Percentiles rank a stretch among this genome's conserved stretches.
Evolutionary conservation across 1,284 basidiomycete genomes (phyloP).

Genomic region (Irpex sp.): DNA sequence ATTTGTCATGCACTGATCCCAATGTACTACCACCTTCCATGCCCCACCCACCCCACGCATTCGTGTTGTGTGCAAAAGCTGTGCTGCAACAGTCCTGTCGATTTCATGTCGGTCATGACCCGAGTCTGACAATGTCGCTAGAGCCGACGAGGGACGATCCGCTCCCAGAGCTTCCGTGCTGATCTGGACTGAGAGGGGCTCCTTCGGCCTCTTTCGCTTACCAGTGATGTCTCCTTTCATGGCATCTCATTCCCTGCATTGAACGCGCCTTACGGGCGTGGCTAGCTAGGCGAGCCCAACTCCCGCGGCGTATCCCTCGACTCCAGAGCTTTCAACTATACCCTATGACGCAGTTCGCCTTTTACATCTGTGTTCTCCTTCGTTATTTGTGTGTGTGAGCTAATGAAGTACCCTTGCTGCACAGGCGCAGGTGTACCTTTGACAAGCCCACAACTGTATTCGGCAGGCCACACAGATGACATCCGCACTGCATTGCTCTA

Average conservation of each 20-base stretch:
- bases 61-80: background rate
- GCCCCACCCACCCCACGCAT: background rate
- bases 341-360: background rate
- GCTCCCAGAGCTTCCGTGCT: background rate
- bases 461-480: constrained; percentile 84
- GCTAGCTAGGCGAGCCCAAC: background rate
- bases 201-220: background rate
- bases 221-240: background rate
- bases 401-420: constrained; percentile 1
- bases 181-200: background rate
- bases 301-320: background rate
- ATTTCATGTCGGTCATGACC: background rate
- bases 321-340: background rate
- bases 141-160: background rate
- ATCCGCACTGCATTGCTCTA: constrained; percentile 79
- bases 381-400: background rate
- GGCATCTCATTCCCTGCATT: background rate
- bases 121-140: background rate
- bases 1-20: background rate
- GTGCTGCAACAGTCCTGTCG: background rate
- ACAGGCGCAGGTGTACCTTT: constrained; percentile 81
- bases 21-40: background rate
- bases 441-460: constrained; percentile 82
- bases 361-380: background rate
- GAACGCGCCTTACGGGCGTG: background rate